Conservation (phyloP, 495 filamentous ascomycete genomes). For the Penicillium coffeae region DNA sequence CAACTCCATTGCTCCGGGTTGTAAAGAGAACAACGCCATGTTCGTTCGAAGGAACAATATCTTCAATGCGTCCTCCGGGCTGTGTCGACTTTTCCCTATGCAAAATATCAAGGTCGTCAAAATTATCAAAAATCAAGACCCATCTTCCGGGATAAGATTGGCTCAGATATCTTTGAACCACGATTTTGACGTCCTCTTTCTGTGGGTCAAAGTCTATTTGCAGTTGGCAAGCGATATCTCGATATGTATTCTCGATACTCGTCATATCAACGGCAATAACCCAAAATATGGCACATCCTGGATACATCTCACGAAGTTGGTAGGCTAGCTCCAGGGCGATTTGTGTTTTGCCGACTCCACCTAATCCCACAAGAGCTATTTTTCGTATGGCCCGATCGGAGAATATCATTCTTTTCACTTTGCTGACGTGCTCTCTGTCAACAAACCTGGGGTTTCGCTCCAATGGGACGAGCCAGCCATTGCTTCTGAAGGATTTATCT, state of each 20-base stretch:
- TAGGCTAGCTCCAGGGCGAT: constrained; percentile 47
- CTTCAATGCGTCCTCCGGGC: background rate
- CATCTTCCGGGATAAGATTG: constrained; percentile 21
- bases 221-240: constrained; percentile 30
- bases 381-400: background rate
- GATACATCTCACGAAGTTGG: constrained; percentile 27
- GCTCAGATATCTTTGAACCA: constrained; percentile 29
- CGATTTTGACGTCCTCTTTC: constrained; percentile 7
- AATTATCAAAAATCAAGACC: constrained; percentile 42
- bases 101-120: constrained; percentile 36
- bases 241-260: constrained; percentile 45
- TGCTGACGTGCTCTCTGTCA: constrained; percentile 15
- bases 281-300: constrained; percentile 50
- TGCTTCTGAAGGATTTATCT: background rate
- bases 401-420: constrained; percentile 11
- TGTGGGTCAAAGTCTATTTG: background rate
- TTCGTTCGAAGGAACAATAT: constrained; percentile 23
- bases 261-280: constrained; percentile 35
- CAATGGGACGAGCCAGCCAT: constrained; percentile 24
- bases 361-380: constrained; percentile 40
- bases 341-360: constrained; percentile 51
- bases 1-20: constrained; percentile 27
- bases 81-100: background rate
- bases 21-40: constrained; percentile 38
- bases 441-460: constrained; percentile 27